Evolutionary conservation across 495 filamentous ascomycete species (phyloP).

Genomic region (Hypoxylon subgilvum): DNA sequence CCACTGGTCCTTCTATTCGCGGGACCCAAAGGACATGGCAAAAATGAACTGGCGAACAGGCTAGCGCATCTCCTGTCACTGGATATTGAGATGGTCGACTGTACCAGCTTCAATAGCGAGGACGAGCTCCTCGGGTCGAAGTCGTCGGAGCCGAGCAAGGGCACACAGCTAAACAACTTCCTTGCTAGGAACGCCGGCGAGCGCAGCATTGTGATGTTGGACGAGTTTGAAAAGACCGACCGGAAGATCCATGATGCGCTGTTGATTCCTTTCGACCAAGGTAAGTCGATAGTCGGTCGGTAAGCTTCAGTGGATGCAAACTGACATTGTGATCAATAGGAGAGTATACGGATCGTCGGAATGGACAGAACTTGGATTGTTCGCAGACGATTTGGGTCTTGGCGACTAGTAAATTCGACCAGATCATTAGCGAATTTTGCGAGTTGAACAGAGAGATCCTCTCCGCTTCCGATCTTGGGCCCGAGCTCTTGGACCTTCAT

Average conservation of each 20-base stretch:
- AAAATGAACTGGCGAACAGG: slow-evolving; percentile 54
- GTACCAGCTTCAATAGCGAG: slow-evolving; percentile 44
- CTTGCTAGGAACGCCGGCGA: slow-evolving; percentile 49
- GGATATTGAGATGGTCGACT: slow-evolving; percentile 52
- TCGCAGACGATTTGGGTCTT: slow-evolving; percentile 63
- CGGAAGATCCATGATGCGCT: slow-evolving; percentile 49
- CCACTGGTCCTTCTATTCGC: slow-evolving; percentile 54
- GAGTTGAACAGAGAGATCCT: slow-evolving; percentile 34
- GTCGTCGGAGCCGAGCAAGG: slow-evolving; percentile 45
- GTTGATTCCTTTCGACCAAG: slow-evolving; percentile 54
- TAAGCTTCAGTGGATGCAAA: slow-evolving; percentile 25
- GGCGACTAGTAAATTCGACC: slow-evolving; percentile 57
- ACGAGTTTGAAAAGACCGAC: slow-evolving; percentile 65
- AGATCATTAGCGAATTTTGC: slow-evolving; percentile 48
- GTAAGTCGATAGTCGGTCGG: slow-evolving; percentile 32
- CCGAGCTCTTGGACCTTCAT: slow-evolving; percentile 34
- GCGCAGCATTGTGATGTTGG: slow-evolving; percentile 59
- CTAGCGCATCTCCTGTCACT: slow-evolving; percentile 53
- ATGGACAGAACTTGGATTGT: slow-evolving; percentile 52
- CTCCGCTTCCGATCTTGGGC: slow-evolving; percentile 17
- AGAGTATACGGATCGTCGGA: slow-evolving; percentile 55
- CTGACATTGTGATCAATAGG: slow-evolving; percentile 12
- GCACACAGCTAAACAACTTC: slow-evolving; percentile 60
- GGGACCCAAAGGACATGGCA: slow-evolving; percentile 61
- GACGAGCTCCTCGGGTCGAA: slow-evolving; percentile 57